Base-by-base conservation (phyloP, 2,329 filamentous ascomycete genomes). In the Parascedosporium putredinis region DNA sequence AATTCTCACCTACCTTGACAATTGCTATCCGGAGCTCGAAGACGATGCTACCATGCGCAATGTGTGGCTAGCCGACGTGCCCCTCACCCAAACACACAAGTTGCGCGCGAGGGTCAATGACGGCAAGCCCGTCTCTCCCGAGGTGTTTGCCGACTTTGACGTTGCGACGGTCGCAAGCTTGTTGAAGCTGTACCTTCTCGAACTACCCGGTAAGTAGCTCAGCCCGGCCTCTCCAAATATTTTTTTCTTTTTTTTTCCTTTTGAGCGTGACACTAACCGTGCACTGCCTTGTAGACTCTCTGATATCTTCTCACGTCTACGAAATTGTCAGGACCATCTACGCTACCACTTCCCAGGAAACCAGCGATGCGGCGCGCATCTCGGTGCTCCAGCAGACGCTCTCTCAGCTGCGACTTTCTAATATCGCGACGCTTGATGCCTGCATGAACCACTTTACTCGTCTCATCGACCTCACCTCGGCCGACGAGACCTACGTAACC, bases 301-400 rank as follows among this genome's bases (percentile, higher is more conserved):
- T 98, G 54, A 91, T 98, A 54, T 97, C 93, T 51, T 95, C 89
- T 36, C 91, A 97, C 64, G 89, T 98, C 52, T 98, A 98, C 66
- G 94, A 98, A 70, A 97, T 98, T 62, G 84, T 98, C 63, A 90
- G 95, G 69, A 97, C 89, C 2, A 94, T 98, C 56, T 98, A 98
- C 71, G 84, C 82, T 44, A 89, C 86, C 12, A 84, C 88, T 10
- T 76, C 85, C 44, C 78, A 85, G 38, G 88, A 95, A 51, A 78
- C 80, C 14, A 81, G 83, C 3, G 87, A 95, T 58, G 76, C 82
- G 47, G 83, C 87, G 10, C 86, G 93, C 49, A 78, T 98, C 55
- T 85, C 89, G 50, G 88, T 97, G 53, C 79, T 98, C 29, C 93
- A 98, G 66, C 95, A 93, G 59, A 97, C 93, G 0, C 83, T 98